Percentiles rank a stretch among this genome's conserved stretches.
Evolutionary conservation across 306 rosid genomes (phyloP).

Genomic region (Mimosa bimucronata): DNA sequence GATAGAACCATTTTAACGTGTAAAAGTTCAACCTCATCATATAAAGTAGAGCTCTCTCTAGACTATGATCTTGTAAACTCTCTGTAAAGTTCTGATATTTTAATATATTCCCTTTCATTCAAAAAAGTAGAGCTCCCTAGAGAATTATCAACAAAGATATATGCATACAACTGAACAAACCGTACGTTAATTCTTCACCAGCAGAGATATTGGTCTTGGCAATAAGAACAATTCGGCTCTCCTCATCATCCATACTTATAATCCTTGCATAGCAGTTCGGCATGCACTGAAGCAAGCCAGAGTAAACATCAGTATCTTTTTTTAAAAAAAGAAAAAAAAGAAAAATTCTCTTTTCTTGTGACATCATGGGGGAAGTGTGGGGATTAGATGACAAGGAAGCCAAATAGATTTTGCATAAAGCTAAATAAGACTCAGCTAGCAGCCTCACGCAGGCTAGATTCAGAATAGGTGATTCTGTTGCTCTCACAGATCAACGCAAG

Average conservation of each 20-base stretch:
- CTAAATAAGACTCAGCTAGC: neutral
- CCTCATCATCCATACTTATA: conserved; percentile 61
- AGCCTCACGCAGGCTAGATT: neutral
- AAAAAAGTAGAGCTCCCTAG: neutral
- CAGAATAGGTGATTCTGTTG: neutral
- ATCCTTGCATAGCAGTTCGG: conserved; percentile 97
- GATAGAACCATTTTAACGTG: neutral
- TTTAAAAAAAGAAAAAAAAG: neutral
- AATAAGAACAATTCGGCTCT: conserved; percentile 79
- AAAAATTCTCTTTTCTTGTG: no score
- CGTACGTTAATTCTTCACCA: conserved; percentile 93
- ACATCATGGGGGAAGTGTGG: no score
- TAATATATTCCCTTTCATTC: no score
- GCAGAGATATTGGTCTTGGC: conserved; percentile 75
- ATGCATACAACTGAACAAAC: conserved; percentile 28
- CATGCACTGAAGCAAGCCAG: conserved; percentile 73
- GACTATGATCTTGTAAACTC: no score
- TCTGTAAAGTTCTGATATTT: no score
- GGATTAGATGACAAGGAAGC: conserved; percentile 20
- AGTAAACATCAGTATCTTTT: conserved; percentile 17
- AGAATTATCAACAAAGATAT: no score
- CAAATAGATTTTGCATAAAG: neutral
- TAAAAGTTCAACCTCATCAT: neutral
- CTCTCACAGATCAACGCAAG: neutral
- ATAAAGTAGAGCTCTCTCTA: neutral